Evolutionary conservation across 1,284 basidiomycete genomes (phyloP).

Genomic region (Inonotus obliquus): DNA sequence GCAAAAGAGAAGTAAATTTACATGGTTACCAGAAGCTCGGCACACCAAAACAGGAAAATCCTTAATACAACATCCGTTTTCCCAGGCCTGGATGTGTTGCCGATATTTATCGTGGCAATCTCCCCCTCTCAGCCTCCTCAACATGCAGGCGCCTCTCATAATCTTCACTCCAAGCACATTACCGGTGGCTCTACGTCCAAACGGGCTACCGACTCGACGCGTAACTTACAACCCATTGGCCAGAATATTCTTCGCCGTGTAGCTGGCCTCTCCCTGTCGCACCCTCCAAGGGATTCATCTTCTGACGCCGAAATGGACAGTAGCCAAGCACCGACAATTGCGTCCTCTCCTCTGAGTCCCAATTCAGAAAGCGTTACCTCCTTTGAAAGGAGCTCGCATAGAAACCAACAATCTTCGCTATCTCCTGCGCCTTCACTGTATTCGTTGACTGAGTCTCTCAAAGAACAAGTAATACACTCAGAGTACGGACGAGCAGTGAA

Average conservation of each 20-base stretch:
- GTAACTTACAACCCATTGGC: not conserved
- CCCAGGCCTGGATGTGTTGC: too few species aligned
- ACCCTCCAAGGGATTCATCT: too few species aligned
- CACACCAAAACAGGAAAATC: too few species aligned
- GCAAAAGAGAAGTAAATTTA: too few species aligned
- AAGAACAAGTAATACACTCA: conserved; percentile 51
- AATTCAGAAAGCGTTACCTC: conserved; percentile 41
- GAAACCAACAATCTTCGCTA: conserved; percentile 42
- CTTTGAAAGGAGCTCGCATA: conserved; percentile 23
- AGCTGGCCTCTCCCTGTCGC: conserved; percentile 1
- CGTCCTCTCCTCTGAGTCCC: conserved; percentile 35
- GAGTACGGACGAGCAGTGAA: conserved; percentile 69
- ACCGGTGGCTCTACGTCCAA: not conserved
- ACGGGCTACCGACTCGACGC: not conserved
- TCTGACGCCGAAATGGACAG: not conserved
- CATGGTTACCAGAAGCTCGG: too few species aligned
- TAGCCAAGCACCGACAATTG: conserved; percentile 22
- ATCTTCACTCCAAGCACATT: not conserved
- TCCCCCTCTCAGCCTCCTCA: too few species aligned
- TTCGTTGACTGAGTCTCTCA: conserved; percentile 60
- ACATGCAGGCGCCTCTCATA: too few species aligned
- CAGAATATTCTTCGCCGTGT: not conserved
- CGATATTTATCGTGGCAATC: too few species aligned
- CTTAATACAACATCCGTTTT: too few species aligned
- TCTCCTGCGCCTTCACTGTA: conserved; percentile 65